Base-by-base conservation (phyloP, 192 early-diverging fungal species). In the Coemansia furcata region DNA sequence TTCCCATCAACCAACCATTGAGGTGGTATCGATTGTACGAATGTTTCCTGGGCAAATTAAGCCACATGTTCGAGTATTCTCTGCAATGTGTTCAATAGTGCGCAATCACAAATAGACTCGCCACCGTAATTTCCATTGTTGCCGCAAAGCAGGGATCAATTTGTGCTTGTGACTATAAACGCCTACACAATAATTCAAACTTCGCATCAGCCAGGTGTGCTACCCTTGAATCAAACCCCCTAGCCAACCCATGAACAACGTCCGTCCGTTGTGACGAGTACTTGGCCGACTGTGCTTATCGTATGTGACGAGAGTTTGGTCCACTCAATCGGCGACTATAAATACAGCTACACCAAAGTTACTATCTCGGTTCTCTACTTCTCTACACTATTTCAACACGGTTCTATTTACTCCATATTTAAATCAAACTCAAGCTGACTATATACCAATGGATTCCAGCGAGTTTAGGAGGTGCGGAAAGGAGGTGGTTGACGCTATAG, bases 401-500 rank as follows among this genome's bases (percentile, higher is more conserved):
- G 11, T 15, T 9, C 7, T 19, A 21, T n/a, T 9, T 19, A 21
- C 8, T 47, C 46, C 6, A 6, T 47, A 9, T 21, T 47, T 6
- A 21, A n/a, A 19, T 19, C 21, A 9, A 21, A 19, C 23, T 7
- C 19, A 21, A 4, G 5, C 15, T 14, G 21, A 65, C 21, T 37
- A 36, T 39, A 36, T 3, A 40, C n/a, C 50, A 36, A 85, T 85
- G 82, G 78, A 88, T 47, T 43, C 61, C 57, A 68, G 61, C 54
- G 86, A 89, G 74, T 90, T 90, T 64, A 80, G 87, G 64, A 69
- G 63, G 62, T 71, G 79, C 14, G 89, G 86, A 12, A 85, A 88
- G 40, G 88, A 89, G 64, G 66, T 82, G 12, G 66, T 90, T 36
- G 89, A 90, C 30, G 71, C 71, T 26, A 88, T 88, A 38, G 83